Evolutionary conservation across 768 basidiomycete genomes (phyloP).

Genomic region (Podaxis pistillaris): DNA sequence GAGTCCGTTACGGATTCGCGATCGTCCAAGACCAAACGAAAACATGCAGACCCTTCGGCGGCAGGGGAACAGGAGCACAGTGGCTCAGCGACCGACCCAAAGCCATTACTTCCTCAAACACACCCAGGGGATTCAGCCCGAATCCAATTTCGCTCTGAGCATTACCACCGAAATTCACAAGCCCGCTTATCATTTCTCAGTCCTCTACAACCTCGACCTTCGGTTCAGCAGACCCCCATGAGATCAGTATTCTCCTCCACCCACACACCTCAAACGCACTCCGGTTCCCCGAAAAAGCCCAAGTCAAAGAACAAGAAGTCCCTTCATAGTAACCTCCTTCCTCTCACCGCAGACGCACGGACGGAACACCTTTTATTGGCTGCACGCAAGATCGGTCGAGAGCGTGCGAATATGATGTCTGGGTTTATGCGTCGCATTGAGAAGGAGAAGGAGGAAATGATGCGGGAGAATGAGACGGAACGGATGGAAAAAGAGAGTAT

Average conservation of each 20-base stretch:
- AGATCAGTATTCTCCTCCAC: constrained; percentile 17
- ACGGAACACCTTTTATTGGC: constrained; percentile 71
- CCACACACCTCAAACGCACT: constrained; percentile 15
- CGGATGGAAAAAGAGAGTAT: constrained; percentile 27
- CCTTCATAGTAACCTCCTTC: constrained; percentile 14
- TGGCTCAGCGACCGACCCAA: not conserved
- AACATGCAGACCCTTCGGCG: constrained; percentile 12
- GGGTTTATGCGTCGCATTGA: constrained; percentile 43
- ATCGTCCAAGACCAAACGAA: constrained; percentile 23
- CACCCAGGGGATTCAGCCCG: not conserved
- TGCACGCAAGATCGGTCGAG: constrained; percentile 64
- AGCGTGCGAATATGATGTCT: constrained; percentile 54
- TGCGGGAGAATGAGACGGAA: constrained; percentile 29
- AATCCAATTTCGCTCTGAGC: not conserved
- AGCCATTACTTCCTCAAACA: not conserved
- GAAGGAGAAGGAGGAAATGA: constrained; percentile 35
- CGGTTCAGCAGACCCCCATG: not conserved
- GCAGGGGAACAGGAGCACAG: not conserved
- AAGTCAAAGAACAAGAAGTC: constrained; percentile 13
- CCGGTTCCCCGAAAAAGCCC: constrained; percentile 15
- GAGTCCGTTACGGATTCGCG: not conserved
- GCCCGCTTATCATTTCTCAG: not conserved
- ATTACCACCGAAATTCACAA: constrained; percentile 1
- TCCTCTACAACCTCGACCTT: constrained; percentile 5
- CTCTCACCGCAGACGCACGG: constrained; percentile 60